Evolutionary conservation across 1,139 yeast genomes (phyloP), one percentile per base, ranked within the genome.

Genomic region (Lodderomyces jiufengensis): DNA sequence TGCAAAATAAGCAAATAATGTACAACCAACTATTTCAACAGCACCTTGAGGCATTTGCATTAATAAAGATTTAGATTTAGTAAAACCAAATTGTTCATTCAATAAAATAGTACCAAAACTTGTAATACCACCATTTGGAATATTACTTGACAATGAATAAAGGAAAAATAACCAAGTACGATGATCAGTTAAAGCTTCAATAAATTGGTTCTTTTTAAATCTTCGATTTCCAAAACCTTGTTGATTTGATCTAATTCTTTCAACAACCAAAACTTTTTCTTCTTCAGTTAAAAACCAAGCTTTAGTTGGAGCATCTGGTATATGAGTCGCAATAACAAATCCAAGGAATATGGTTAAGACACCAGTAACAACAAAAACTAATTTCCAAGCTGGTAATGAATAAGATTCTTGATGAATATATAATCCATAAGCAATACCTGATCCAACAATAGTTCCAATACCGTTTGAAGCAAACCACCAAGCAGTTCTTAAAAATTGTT

Each of bases 181-280:
- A 34, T 54, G 36, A 46, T 73, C 78, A 1, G 47, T 47, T 53
- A 78, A 66, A 2, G 84, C 79, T 48, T 80, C 78, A 13, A 53
- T 54, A 29, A 78, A 61, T 50, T 81, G 88, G 33, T 73, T 55
- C 51, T 52, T 59, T 46, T 80, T 80, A 55, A 76, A 68, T 29
- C 64, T 61, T 40, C 63, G 67, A 46, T 73, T 73, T 34, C 82
- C 82, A 41, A 77, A 74, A 11, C 84, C 82, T 48, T 80, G 74
- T 33, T 64, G 60, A 43, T 70, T 70, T 1, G 45, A 46, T 49
- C 72, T 57, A 24, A 60, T 52, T 44, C 68, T 47, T 38, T 65
- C 61, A 24, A 65, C 65, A 5, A 59, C 66, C 23, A 58, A 42
- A 11, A 47, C 40, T 37, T 71, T 73, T 43, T 80, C 85, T 24